A percentile compares a stretch with the other conserved stretches of the same genome.
These are phyloP conservation scores for Rhodotorula sp. DNA, from an alignment of 1,284 basidiomycete species.

Conservation along the genomic window DNA sequence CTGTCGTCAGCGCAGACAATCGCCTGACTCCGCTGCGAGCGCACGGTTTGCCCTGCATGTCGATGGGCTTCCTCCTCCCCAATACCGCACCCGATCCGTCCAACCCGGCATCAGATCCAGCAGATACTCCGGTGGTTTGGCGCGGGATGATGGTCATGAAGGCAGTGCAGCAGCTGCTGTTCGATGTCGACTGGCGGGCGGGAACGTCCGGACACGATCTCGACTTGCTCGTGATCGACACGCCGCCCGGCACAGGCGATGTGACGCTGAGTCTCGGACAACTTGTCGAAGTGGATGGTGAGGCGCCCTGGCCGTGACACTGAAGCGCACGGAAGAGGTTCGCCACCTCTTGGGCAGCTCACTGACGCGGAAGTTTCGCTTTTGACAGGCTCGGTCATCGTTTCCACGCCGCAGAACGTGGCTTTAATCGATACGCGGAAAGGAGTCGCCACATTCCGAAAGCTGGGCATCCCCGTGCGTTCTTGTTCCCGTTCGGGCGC, in stretches of 20 bases:
- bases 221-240: conserved; percentile 89
- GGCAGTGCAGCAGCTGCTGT: conserved; percentile 92
- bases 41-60: conserved; percentile 92
- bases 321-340: background rate
- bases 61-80: conserved; percentile 77
- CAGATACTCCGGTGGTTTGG: conserved; percentile 86
- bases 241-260: conserved; percentile 97
- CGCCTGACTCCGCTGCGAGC: conserved; percentile 81
- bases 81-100: conserved; percentile 32
- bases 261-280: conserved; percentile 91
- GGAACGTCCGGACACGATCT: conserved; percentile 54
- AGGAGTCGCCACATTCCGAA: conserved; percentile 89
- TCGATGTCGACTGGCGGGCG: conserved; percentile 87
- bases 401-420: conserved; percentile 95
- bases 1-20: conserved; percentile 42
- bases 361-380: too few species aligned
- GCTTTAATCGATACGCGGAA: conserved; percentile 89
- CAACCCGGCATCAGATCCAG: conserved; percentile 48
- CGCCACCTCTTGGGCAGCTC: background rate
- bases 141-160: conserved; percentile 99
- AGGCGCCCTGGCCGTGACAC: conserved; percentile 24
- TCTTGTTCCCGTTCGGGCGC: too few species aligned
- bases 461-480: conserved; percentile 78
- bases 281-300: conserved; percentile 81
- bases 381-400: conserved; percentile 73